Evolutionary conservation across 768 basidiomycete species (phyloP).

Genomic region (Lentinula edodes): DNA sequence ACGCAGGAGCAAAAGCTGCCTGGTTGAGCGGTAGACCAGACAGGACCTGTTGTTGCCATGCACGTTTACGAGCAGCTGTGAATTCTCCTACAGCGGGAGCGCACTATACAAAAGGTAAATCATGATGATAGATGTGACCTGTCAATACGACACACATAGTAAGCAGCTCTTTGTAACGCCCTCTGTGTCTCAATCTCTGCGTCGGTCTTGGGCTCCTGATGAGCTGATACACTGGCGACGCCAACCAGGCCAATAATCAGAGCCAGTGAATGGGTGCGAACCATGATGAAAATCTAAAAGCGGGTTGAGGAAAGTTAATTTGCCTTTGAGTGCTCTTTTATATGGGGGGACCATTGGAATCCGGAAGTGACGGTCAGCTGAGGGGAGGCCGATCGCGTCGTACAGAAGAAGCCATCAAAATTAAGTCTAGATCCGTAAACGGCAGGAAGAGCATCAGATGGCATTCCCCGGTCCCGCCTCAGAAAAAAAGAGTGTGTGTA

Average conservation of each 20-base stretch:
- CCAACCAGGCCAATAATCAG: neutral
- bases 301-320: neutral
- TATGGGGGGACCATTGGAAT: neutral
- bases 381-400: neutral
- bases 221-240: slow-evolving; percentile 19
- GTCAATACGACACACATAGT: slow-evolving; percentile 31
- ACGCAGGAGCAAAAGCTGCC: slow-evolving; percentile 1
- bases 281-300: neutral
- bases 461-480: too few species aligned
- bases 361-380: neutral
- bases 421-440: neutral
- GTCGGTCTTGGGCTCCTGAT: slow-evolving; percentile 37
- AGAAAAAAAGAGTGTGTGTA: too few species aligned
- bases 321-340: neutral
- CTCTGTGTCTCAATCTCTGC: slow-evolving; percentile 44
- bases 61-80: slow-evolving; percentile 42
- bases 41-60: slow-evolving; percentile 40
- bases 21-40: neutral
- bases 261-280: neutral
- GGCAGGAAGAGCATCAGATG: neutral
- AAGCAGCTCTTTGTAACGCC: slow-evolving; percentile 45
- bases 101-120: slow-evolving; percentile 28
- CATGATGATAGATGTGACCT: neutral
- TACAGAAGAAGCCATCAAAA: neutral
- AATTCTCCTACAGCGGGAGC: slow-evolving; percentile 48